phyloP scores from a whole-genome alignment of 2,329 filamentous ascomycete genomes.

The Calonectria hawksworthii region DNA sequence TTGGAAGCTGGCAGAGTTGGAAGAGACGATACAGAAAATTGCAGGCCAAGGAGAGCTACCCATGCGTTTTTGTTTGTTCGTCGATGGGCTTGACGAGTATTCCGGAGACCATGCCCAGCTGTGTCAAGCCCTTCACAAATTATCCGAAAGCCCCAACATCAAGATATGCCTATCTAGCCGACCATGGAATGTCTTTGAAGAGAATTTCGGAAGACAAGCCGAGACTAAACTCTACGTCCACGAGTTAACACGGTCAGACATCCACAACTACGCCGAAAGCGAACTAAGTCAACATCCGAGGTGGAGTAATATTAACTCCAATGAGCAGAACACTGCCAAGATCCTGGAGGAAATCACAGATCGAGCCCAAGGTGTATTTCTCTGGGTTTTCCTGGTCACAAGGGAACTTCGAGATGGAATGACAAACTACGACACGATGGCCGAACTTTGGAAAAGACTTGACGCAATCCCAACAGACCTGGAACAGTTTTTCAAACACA shows the following conservation, averaged over 20 bases:
- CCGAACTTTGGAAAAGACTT: slow-evolving; percentile 17
- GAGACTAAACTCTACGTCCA: slow-evolving; percentile 30
- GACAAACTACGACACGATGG: background rate
- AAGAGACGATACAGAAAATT: background rate
- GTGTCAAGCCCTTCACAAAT: background rate
- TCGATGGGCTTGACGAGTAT: slow-evolving; percentile 39
- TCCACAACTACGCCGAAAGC: slow-evolving; percentile 16
- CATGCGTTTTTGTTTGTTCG: slow-evolving; percentile 32
- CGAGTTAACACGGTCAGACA: slow-evolving; percentile 30
- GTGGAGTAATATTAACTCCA: slow-evolving; percentile 5
- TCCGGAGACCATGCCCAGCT: slow-evolving; percentile 27
- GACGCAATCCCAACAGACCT: slow-evolving; percentile 27
- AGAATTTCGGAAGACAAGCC: background rate
- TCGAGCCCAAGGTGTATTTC: slow-evolving; percentile 35
- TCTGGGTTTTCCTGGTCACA: slow-evolving; percentile 38
- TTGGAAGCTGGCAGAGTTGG: slow-evolving; percentile 16
- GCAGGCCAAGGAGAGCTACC: background rate
- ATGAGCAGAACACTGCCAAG: background rate
- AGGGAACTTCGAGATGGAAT: slow-evolving; percentile 18
- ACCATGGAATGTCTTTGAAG: slow-evolving; percentile 25
- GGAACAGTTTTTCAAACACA: slow-evolving; percentile 21
- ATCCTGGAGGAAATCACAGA: slow-evolving; percentile 8
- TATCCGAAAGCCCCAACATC: slow-evolving; percentile 15
- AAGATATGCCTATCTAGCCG: slow-evolving; percentile 38
- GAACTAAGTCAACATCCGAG: background rate